phyloP scores from a whole-genome alignment of 2,329 filamentous ascomycete species.

The Aspergillus japonicus region DNA sequence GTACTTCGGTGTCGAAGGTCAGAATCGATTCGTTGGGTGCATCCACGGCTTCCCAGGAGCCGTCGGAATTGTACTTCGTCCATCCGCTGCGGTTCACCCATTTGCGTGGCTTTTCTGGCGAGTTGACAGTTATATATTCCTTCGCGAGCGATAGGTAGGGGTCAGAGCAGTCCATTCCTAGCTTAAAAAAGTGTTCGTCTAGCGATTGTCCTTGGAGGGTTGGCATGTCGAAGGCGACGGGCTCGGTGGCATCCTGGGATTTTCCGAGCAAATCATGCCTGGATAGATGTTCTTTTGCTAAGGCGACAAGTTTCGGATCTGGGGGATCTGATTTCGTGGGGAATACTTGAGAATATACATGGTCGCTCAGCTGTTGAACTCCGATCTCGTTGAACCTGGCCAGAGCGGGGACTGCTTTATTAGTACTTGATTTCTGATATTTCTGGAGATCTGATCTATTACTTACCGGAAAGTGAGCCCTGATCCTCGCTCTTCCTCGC shows the following conservation, averaged over 20 bases:
- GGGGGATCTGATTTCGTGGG: slow-evolving; percentile 53
- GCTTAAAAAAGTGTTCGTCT: slow-evolving; percentile 89
- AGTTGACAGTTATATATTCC: slow-evolving; percentile 63
- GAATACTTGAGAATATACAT: slow-evolving; percentile 84
- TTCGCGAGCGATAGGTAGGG: slow-evolving; percentile 77
- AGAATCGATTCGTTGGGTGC: slow-evolving; percentile 78
- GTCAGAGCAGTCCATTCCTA: slow-evolving; percentile 83
- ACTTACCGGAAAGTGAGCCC: slow-evolving; percentile 32
- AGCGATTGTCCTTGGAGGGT: slow-evolving; percentile 73
- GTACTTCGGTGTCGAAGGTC: slow-evolving; percentile 93
- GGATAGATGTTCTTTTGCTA: slow-evolving; percentile 77
- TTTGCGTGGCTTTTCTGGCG: slow-evolving; percentile 62
- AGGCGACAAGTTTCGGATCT: slow-evolving; percentile 69
- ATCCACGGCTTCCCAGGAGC: slow-evolving; percentile 67
- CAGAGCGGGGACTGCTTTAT: slow-evolving; percentile 41
- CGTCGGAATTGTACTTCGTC: slow-evolving; percentile 86
- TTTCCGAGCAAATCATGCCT: slow-evolving; percentile 88
- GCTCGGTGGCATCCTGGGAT: slow-evolving; percentile 71
- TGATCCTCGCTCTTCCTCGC: slow-evolving; percentile 5
- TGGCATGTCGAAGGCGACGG: slow-evolving; percentile 85
- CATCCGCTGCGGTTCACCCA: slow-evolving; percentile 83
- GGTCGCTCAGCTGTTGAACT: slow-evolving; percentile 85
- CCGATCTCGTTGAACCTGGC: slow-evolving; percentile 88
- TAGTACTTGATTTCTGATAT: slow-evolving; percentile 10
- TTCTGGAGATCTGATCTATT: neutral